Base-by-base conservation (phyloP, 1,284 basidiomycete species). In the Ceratobasidium sp. region DNA sequence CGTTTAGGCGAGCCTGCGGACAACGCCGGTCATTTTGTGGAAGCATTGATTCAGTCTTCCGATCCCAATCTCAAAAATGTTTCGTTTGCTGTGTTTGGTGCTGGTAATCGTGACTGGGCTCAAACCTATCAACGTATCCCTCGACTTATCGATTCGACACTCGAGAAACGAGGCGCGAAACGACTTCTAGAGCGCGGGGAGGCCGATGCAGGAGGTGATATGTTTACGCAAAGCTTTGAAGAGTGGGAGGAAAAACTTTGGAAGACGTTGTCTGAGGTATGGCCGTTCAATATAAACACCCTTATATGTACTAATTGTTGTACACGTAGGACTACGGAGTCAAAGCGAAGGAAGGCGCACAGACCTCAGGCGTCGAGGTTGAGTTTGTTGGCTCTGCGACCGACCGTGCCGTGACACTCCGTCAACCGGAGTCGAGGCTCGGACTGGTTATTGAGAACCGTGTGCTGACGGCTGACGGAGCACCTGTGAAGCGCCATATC, bases 41-140 rank as follows among this genome's bases (percentile, higher is more conserved):
- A 87, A 66, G 87, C 86, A 85, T 79, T 90, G 42, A 82, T 82
- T 33, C 84, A 81, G 76, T 81, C 86, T 1, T 53, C 55, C 20
- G 56, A 69, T 7, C 49, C 73, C 1, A 83, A 84, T 79, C 82
- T 88, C 61, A 81, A 83, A 9, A 85, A 85, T 51, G 85, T 89
- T 23, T 84, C 84, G 44, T 90, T 86, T 80, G 86, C 86, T 9
- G 87, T 90, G 42, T 90, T 90, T 79, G 89, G 89, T 0, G 89
- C 88, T 68, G 89, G 89, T 5, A 89, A 90, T 82, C 86, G 85
- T 77, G 89, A 90, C 81, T 90, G 89, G 89, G 86, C 85, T 26
- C 82, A 85, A 51, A 90, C 89, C 1, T 90, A 86, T 83, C 89
- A 90, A 83, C 84, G 85, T n/a, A 87, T 90, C 42, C 89, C 89